Evolutionary conservation across 2,329 filamentous ascomycete species (phyloP), one percentile per base, ranked within the genome.

Genomic region (Paracoccidioides lutzii): DNA sequence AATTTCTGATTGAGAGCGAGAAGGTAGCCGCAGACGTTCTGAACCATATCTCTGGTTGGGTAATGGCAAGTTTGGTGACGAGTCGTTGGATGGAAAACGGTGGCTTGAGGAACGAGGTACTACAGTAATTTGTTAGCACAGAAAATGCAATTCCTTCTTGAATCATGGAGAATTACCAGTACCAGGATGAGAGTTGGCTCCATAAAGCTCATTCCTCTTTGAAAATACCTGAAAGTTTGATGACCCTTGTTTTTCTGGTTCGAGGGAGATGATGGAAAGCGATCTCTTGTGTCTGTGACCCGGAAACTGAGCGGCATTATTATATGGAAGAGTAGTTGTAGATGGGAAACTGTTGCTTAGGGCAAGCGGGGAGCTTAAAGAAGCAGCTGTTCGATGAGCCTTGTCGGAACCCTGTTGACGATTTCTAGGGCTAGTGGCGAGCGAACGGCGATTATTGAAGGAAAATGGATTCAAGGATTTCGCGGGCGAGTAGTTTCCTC

Each of bases 231-330:
- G 90, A 58, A 95, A 73, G 73, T 90, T 95, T 30, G 88, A 82
- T 41, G 89, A 89, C n/a, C 63, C 67, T 41, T 64, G 65, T 69
- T 65, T 55, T 33, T 78, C 75, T 59, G 74, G 75, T 55, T 84
- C 85, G 62, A 91, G 81, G 8, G 88, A 91, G 48, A 91, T 82
- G 60, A 93, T 91, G 15, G 88, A 93, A 35, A 93, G 78, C 3
- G 88, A 91, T 63, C 87, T 78, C 67, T 85, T 83, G 64, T 90
- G 87, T 54, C 77, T 74, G 64, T 85, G 81, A n/a, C 77, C 62
- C 7, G 67, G 58, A 12, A 55, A 75, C 40, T 65, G 59, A 55
- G 42, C 56, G 49, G 38, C 28, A 70, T 69, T 56, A 55, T 60
- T 33, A 40, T 42, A 43, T 37, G 55, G 4, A 35, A 46, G 14